Evolutionary conservation across 768 basidiomycete genomes (phyloP), one percentile per base, ranked within the genome.

Genomic region (Trametes meyenii): DNA sequence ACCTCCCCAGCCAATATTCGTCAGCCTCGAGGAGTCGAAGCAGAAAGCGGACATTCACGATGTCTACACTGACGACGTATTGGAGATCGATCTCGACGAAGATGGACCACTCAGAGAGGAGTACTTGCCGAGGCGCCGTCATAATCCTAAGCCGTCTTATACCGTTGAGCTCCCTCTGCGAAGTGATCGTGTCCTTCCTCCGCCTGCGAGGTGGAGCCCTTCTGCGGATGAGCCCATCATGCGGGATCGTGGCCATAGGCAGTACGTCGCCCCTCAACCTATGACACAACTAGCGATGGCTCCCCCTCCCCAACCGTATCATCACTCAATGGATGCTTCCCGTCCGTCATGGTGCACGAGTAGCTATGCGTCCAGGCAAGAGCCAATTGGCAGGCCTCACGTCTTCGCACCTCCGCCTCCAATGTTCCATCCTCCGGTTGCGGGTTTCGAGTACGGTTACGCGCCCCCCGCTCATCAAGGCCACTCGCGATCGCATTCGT

Each of bases 81-180:
- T 85, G 42, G 90, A 92, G 68, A 89, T 93, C 54, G 86, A 93
- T 74, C 77, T 93, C 44, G 91, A 93, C 66, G 87, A 90, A 71
- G 90, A 92, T 69, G 91, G 91, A 2, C 91, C 91, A 36, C 78
- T 93, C 51, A 78, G 90, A 51, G 89, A 91, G 69, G 90, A 93
- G 68, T 92, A 93, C 64, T 72, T 92, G 55, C 91, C 91, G 14
- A 84, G 79, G 66, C 88, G 89, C 53, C 87, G 88, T 51, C 70
- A 77, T 62, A 84, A 79, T 67, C 44, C 58, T 6, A 71, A 70
- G 66, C 69, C 48, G 68, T 65, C 24, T 71, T 72, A 23, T 62
- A 70, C 26, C 71, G 67, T 55, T 68, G 66, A 45, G n/a, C 16
- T n/a, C 35, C 44, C 29, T 29, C 36, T 36, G 2, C 65, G 65